phyloP scores from a whole-genome alignment of 805 yeast genomes.

The Jamesozyma lodderae region DNA sequence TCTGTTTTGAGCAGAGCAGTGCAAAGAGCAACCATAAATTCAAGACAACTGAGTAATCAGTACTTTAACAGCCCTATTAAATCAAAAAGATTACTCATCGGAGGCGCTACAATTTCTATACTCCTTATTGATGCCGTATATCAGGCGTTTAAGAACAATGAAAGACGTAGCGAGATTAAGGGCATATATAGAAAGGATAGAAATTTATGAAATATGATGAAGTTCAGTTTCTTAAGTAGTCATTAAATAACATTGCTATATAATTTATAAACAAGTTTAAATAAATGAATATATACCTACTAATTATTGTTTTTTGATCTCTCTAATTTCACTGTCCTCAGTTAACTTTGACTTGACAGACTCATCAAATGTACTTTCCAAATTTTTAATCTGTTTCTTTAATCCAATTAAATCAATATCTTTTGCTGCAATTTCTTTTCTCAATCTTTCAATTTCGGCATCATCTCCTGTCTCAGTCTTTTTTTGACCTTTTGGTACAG shows the following conservation, averaged over 20 bases:
- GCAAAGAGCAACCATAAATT: no score
- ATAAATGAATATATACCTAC: neutral
- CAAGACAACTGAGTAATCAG: no score
- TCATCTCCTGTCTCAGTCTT: conserved; percentile 2
- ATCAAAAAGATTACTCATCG: no score
- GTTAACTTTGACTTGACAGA: conserved; percentile 7
- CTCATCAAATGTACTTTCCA: conserved; percentile 42
- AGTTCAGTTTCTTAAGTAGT: neutral
- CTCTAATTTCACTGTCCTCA: conserved; percentile 1
- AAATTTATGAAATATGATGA: conserved; percentile 4
- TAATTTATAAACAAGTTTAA: neutral
- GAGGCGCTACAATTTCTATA: conserved; percentile 2
- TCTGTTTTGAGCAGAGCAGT: no score
- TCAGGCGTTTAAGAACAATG: neutral
- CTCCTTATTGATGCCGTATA: conserved; percentile 1
- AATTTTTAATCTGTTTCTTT: conserved; percentile 42
- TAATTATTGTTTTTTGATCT: neutral
- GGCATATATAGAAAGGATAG: conserved; percentile 15
- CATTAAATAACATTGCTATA: no score
- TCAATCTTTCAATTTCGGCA: conserved; percentile 30
- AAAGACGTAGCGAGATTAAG: conserved; percentile 9
- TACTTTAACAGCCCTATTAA: no score
- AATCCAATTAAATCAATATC: conserved; percentile 39
- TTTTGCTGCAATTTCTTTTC: conserved; percentile 33
- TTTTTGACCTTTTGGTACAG: conserved; percentile 8